A percentile compares a stretch with the other conserved stretches of the same genome.
Conservation (phyloP, 73 alveolate genomes). For the Tetrahymena malaccensis region DNA sequence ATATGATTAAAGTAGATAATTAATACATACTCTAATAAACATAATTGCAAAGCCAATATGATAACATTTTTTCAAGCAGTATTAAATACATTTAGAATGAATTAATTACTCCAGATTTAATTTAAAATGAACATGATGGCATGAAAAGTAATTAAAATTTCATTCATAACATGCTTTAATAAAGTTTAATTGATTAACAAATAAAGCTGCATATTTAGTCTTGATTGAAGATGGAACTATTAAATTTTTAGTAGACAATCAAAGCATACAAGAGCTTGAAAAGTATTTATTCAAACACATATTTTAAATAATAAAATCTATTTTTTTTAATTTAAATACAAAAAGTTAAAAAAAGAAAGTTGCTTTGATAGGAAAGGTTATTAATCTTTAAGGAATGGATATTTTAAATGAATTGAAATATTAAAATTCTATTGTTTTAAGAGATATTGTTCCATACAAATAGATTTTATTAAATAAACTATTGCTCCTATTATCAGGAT, state of each 20-base stretch:
- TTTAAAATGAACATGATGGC: not conserved
- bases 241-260: not conserved
- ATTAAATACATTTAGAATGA: not conserved
- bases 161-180: not conserved
- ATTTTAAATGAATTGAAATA: not conserved
- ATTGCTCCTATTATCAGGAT: not conserved
- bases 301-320: not conserved
- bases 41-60: not conserved
- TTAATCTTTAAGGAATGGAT: not conserved
- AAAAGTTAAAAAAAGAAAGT: not conserved
- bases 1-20: not conserved
- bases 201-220: not conserved
- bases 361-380: not conserved
- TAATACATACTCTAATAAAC: not conserved
- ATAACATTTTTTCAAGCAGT: not conserved
- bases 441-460: not conserved
- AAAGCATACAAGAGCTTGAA: not conserved
- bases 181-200: not conserved
- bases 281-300: not conserved
- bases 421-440: not conserved
- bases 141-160: not conserved
- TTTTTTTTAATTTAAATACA: not conserved
- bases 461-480: not conserved
- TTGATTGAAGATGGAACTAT: not conserved
- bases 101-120: not conserved